phyloP scores from a whole-genome alignment of 805 yeast genomes.

The Cephaloascus fragrans region DNA sequence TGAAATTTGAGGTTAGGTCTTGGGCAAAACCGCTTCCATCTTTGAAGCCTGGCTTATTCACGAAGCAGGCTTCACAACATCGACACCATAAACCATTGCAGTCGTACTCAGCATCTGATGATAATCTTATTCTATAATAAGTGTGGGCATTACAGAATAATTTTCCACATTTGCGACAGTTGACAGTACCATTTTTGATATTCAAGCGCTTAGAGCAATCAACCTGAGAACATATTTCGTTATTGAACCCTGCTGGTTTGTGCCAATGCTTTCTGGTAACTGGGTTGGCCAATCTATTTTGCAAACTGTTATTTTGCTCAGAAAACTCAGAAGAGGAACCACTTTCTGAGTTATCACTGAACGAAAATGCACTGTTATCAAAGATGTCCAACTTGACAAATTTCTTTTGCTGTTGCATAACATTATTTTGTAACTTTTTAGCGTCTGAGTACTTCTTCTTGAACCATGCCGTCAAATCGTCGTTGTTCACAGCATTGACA shows the following conservation, averaged over 20 bases:
- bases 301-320: not conserved
- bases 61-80: conserved; percentile 59
- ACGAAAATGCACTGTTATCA: conserved; percentile 30
- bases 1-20: conserved; percentile 39
- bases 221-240: conserved; percentile 28
- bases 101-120: conserved; percentile 36
- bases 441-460: conserved; percentile 27
- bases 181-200: conserved; percentile 46
- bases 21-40: conserved; percentile 27
- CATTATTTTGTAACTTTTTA: conserved; percentile 15
- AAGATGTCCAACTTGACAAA: conserved; percentile 37
- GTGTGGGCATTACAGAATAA: conserved; percentile 63
- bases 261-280: conserved; percentile 51
- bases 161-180: conserved; percentile 72
- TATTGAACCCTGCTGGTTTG: conserved; percentile 25
- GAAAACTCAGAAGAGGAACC: not conserved
- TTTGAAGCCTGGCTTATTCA: conserved; percentile 40
- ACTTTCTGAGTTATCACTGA: conserved; percentile 12
- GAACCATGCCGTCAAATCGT: conserved; percentile 33
- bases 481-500: conserved; percentile 16
- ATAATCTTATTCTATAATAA: conserved; percentile 38
- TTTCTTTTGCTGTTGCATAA: conserved; percentile 22
- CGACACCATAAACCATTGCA: conserved; percentile 57
- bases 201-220: conserved; percentile 34
- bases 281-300: conserved; percentile 5